Evolutionary conservation across 1,139 yeast species (phyloP).

Genomic region (Zhuliangozyma parablackwelliae): DNA sequence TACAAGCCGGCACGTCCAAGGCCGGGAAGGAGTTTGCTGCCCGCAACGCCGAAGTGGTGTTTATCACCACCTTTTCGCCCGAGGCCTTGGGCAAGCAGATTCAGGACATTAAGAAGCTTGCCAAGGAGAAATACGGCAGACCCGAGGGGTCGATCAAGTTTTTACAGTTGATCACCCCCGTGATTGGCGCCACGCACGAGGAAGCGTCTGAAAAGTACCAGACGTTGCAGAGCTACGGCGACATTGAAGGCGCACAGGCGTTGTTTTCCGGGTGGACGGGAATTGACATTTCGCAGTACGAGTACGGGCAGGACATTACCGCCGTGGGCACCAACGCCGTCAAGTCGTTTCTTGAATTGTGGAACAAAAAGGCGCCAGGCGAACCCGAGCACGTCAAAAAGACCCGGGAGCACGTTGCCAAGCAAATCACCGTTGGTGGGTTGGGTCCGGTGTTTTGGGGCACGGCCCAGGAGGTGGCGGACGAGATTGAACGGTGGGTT

Average conservation of each 20-base stretch:
- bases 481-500: constrained; percentile 27
- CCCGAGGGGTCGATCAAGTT: constrained; percentile 33
- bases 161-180: constrained; percentile 27
- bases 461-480: constrained; percentile 21
- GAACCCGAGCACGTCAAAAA: constrained; percentile 20
- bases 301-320: constrained; percentile 24
- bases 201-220: constrained; percentile 28
- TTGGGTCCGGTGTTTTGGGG: constrained; percentile 25
- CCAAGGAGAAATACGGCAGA: constrained; percentile 28
- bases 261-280: constrained; percentile 37
- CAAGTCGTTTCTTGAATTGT: constrained; percentile 23
- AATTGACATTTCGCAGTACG: constrained; percentile 27
- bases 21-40: constrained; percentile 44
- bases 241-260: constrained; percentile 37
- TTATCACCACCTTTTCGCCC: constrained; percentile 29
- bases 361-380: constrained; percentile 28
- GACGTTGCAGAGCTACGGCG: constrained; percentile 29
- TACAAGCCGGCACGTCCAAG: constrained; percentile 47
- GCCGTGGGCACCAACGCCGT: constrained; percentile 27
- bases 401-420: constrained; percentile 23
- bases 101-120: constrained; percentile 23
- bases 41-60: constrained; percentile 41
- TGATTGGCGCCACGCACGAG: constrained; percentile 33
- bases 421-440: constrained; percentile 27
- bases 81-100: constrained; percentile 25